Evolutionary conservation across 495 filamentous ascomycete genomes (phyloP), one percentile per base, ranked within the genome.

Genomic region (Parathielavia appendiculata): DNA sequence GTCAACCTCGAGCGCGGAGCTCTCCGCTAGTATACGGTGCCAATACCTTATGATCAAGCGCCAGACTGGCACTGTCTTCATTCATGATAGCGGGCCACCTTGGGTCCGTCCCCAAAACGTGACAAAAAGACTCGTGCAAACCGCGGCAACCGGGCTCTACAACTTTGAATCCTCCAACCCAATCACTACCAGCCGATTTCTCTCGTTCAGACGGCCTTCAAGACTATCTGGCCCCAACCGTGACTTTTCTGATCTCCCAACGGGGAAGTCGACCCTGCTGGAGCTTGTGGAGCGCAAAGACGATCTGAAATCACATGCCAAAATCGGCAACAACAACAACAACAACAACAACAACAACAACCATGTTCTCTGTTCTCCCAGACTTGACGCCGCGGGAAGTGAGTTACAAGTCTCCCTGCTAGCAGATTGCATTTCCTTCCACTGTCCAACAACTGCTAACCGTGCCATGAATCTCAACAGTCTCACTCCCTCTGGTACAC

Each of bases 401-500:
- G 80, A 66, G 82, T 49, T 30, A 13, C 20, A 7, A 26, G 26
- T 22, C n/a, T 16, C 34, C 41, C 17, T 11, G 20, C 23, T 36
- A 26, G 23, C 20, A 32, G 53, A 26, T 39, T 38, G n/a, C 45
- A 30, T 38, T 35, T 20, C 4, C 13, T 36, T 8, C 30, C 30
- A 23, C 14, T 20, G 38, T 34, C 39, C 20, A 51, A 38, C 17
- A 35, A 56, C 47, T 66, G 57, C 45, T 39, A 54, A 51, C 46
- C 16, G 26, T 30, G 6, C 34, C 23, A n/a, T n/a, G n/a, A 36
- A 12, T 56, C 66, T 57, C 30, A 47, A 44, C 59, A 88, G 84
- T 85, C 85, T 49, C 84, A 89, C 69, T 79, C 84, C 38, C 81
- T 88, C 60, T 88, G 86, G 82, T 87, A 87, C 70, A 82, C 80